Percentiles rank a stretch among this genome's conserved stretches.
Evolutionary conservation across 2,329 filamentous ascomycete species (phyloP).

Genomic region (Colletotrichum lini): DNA sequence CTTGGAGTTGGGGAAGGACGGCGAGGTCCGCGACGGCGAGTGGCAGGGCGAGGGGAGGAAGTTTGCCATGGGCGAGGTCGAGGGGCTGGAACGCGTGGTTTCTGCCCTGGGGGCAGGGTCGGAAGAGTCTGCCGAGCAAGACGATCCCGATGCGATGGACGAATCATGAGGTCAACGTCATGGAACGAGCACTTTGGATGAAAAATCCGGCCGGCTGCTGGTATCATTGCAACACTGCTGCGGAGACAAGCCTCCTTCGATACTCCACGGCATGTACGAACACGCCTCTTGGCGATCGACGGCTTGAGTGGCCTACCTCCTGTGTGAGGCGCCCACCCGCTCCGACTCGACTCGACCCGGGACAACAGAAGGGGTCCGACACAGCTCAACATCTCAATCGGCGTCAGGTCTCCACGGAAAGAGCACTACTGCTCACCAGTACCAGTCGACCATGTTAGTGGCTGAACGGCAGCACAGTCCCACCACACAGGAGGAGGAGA

Average conservation of each 20-base stretch:
- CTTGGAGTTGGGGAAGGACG: conserved; percentile 73
- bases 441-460: neutral
- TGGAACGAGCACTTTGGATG: neutral
- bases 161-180: conserved; percentile 26
- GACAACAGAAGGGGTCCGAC: neutral
- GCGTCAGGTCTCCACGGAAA: neutral
- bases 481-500: neutral
- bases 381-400: neutral
- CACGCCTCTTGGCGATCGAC: neutral
- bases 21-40: conserved; percentile 75
- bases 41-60: conserved; percentile 71
- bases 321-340: too few species aligned
- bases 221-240: neutral
- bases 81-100: conserved; percentile 68
- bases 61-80: conserved; percentile 67
- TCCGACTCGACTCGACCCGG: neutral
- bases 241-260: neutral
- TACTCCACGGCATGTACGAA: neutral
- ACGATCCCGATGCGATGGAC: conserved; percentile 36
- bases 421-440: too few species aligned
- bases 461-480: neutral
- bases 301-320: neutral
- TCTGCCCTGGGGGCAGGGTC: conserved; percentile 57
- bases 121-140: conserved; percentile 28
- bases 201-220: neutral